Evolutionary conservation across 2,329 filamentous ascomycete genomes (phyloP).

Genomic region (Macrophomina tecta): DNA sequence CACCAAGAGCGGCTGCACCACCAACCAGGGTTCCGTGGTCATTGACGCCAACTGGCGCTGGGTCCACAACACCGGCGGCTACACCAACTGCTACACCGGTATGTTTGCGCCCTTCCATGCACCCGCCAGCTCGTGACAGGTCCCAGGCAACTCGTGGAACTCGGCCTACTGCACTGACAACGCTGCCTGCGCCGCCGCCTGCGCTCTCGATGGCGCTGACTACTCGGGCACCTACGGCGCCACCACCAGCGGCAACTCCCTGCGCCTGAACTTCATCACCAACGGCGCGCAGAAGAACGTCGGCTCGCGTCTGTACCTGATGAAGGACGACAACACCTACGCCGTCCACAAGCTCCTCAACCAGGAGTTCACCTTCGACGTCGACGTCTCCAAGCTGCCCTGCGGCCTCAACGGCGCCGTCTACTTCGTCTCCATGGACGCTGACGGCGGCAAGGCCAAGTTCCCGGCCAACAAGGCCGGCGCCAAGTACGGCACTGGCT

Average conservation of each 20-base stretch:
- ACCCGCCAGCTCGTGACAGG: constrained; percentile 14
- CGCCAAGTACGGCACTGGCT: constrained; percentile 62
- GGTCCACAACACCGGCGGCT: constrained; percentile 51
- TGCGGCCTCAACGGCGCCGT: constrained; percentile 65
- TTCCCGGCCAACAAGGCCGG: constrained; percentile 52
- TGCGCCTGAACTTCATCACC: constrained; percentile 36
- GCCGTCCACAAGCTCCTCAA: constrained; percentile 36
- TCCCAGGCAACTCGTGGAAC: constrained; percentile 50
- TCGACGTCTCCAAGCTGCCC: constrained; percentile 37
- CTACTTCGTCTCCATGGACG: constrained; percentile 67
- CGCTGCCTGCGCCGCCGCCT: constrained; percentile 55
- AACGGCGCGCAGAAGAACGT: constrained; percentile 35
- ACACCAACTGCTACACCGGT: constrained; percentile 54
- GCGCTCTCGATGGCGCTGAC: constrained; percentile 61
- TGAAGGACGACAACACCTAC: constrained; percentile 35
- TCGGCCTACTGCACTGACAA: constrained; percentile 52
- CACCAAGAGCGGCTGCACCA: constrained; percentile 58
- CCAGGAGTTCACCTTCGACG: constrained; percentile 38
- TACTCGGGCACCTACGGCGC: constrained; percentile 57
- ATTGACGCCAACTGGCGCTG: constrained; percentile 66
- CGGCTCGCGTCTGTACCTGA: constrained; percentile 37
- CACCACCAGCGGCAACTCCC: constrained; percentile 35
- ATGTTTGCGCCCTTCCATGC: background rate
- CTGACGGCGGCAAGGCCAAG: constrained; percentile 62
- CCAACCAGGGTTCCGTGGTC: constrained; percentile 58